Percentiles rank a stretch among this genome's conserved stretches.
Evolutionary conservation across 2,329 filamentous ascomycete genomes (phyloP).

Genomic region (Purpureocillium lavendulum): DNA sequence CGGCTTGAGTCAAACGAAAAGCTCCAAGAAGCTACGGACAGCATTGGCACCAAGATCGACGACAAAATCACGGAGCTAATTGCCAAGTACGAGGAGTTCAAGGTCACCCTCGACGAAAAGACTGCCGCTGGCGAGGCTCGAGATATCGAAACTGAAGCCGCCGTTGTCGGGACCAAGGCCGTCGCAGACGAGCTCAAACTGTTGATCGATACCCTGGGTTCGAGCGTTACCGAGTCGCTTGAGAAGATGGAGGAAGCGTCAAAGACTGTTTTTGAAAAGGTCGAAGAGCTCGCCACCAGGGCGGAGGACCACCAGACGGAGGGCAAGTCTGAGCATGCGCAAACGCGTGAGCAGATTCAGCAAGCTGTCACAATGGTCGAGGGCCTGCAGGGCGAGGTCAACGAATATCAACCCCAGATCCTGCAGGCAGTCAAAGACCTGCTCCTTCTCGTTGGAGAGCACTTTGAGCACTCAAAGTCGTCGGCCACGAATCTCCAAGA

Average conservation of each 20-base stretch:
- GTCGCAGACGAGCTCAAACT: constrained; percentile 82
- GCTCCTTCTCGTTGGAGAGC: constrained; percentile 71
- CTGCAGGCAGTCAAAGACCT: constrained; percentile 80
- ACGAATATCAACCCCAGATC: constrained; percentile 82
- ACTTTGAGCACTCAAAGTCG: constrained; percentile 80
- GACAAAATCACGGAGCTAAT: constrained; percentile 69
- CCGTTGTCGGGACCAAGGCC: constrained; percentile 65
- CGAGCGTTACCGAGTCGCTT: constrained; percentile 70
- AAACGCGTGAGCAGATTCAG: constrained; percentile 73
- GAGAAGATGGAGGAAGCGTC: constrained; percentile 85
- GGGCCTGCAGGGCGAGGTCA: constrained; percentile 67
- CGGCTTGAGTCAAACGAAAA: constrained; percentile 83
- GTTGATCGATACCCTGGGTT: constrained; percentile 76
- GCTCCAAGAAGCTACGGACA: constrained; percentile 49
- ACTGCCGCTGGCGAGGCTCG: constrained; percentile 66
- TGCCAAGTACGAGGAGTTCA: constrained; percentile 81
- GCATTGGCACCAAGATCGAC: constrained; percentile 47
- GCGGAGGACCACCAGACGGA: constrained; percentile 69
- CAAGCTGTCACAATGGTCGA: constrained; percentile 67
- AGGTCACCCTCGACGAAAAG: constrained; percentile 64
- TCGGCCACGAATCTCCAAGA: constrained; percentile 47
- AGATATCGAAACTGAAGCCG: constrained; percentile 62
- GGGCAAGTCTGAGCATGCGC: constrained; percentile 69
- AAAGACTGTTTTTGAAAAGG: constrained; percentile 73
- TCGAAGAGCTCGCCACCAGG: constrained; percentile 70